Evolutionary conservation across 208 protist species (phyloP).

Genomic region (Wallacemonas sp.): DNA sequence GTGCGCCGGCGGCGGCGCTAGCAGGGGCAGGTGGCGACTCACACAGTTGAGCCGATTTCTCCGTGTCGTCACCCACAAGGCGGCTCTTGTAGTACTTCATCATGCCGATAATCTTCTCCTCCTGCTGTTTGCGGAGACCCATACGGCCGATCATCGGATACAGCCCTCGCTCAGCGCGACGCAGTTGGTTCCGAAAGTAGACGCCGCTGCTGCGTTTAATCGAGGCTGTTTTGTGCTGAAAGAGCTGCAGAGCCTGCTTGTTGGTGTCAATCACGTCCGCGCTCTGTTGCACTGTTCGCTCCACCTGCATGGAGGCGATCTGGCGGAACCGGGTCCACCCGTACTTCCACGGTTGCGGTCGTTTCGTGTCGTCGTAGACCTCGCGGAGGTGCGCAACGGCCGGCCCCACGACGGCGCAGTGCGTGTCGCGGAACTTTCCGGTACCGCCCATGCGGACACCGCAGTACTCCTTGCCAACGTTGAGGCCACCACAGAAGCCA

Average conservation of each 20-base stretch:
- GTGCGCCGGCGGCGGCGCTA: not conserved
- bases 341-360: conserved; percentile 83
- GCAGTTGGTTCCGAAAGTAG: conserved; percentile 47
- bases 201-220: conserved; percentile 27
- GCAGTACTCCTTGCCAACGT: conserved; percentile 93
- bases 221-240: conserved; percentile 20
- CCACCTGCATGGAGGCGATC: conserved; percentile 69
- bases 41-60: not conserved
- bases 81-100: conserved; percentile 17
- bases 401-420: conserved; percentile 76
- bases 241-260: conserved; percentile 22
- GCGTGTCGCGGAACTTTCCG: conserved; percentile 87
- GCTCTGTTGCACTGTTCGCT: conserved; percentile 37
- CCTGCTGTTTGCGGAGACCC: conserved; percentile 30
- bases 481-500: conserved; percentile 93
- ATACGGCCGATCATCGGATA: conserved; percentile 31
- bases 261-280: conserved; percentile 25
- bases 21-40: not conserved
- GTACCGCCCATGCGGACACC: conserved; percentile 58
- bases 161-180: conserved; percentile 30
- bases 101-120: conserved; percentile 14
- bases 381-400: conserved; percentile 72
- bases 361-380: conserved; percentile 87
- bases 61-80: not conserved
- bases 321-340: conserved; percentile 73